A percentile compares a stretch with the other conserved stretches of the same genome.
These are phyloP conservation scores for Tetrahymena thermophila DNA, from an alignment of 73 alveolate species.

Conservation along the genomic window DNA sequence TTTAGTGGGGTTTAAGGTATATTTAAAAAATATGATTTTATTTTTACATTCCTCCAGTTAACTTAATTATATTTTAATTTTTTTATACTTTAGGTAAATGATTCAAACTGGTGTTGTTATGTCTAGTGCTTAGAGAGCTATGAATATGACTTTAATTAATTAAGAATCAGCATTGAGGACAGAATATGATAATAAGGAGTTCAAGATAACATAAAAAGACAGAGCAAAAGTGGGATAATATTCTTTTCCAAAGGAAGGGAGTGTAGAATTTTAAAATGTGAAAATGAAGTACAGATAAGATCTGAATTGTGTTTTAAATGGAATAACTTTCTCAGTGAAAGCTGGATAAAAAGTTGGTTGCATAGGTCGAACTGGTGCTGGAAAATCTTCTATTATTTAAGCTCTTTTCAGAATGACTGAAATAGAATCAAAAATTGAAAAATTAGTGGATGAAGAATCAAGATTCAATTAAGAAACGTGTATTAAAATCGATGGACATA, in stretches of 20 bases:
- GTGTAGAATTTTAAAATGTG: conserved; percentile 52
- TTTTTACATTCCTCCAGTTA: too few relatives aligned
- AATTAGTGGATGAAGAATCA: conserved; percentile 1
- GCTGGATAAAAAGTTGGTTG: conserved; percentile 86
- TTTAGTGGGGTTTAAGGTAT: conserved; percentile 13
- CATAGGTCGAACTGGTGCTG: conserved; percentile 96
- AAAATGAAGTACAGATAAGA: conserved; percentile 79
- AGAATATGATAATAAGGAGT: not conserved
- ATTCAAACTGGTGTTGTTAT: not conserved
- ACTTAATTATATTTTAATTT: not conserved
- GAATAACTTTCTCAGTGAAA: conserved; percentile 57
- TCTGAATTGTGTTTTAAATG: conserved; percentile 54
- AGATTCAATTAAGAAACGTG: conserved; percentile 1
- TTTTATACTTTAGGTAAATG: not conserved
- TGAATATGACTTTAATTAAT: not conserved
- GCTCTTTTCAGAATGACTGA: conserved; percentile 43
- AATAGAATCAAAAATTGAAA: conserved; percentile 3
- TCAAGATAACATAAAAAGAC: not conserved
- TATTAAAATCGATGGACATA: conserved; percentile 54
- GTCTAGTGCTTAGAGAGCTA: conserved; percentile 10
- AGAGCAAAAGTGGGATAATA: not conserved
- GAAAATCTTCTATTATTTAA: conserved; percentile 82
- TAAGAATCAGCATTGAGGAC: not conserved
- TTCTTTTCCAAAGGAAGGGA: conserved; percentile 60
- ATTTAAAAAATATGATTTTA: not conserved